Evolutionary conservation across 2,329 filamentous ascomycete species (phyloP).

Genomic region (Tolypocladium pustulatum): DNA sequence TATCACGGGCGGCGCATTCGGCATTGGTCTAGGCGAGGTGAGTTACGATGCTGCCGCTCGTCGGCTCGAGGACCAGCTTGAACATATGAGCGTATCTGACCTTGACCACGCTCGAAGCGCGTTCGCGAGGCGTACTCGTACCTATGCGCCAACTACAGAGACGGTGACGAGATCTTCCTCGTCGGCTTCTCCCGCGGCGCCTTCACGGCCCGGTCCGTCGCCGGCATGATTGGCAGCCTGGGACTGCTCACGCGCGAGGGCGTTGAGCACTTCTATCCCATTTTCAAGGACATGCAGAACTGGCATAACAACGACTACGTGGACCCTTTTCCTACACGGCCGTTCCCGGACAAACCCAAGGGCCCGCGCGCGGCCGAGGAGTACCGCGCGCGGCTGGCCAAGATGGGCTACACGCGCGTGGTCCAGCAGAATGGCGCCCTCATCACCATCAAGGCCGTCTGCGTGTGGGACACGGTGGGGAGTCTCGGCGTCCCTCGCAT

Average conservation of each 20-base stretch:
- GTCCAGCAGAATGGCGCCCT: slow-evolving; percentile 26
- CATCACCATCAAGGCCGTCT: slow-evolving; percentile 34
- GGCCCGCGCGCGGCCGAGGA: slow-evolving; percentile 27
- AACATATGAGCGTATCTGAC: not conserved
- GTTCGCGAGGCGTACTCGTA: slow-evolving; percentile 54
- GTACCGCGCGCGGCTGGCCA: slow-evolving; percentile 34
- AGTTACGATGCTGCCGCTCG: slow-evolving; percentile 3
- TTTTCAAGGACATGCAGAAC: slow-evolving; percentile 47
- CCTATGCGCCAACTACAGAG: slow-evolving; percentile 49
- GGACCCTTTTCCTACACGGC: slow-evolving; percentile 34
- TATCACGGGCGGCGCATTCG: slow-evolving; percentile 44
- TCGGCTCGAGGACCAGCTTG: not conserved
- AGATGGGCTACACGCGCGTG: slow-evolving; percentile 32
- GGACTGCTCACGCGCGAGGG: slow-evolving; percentile 42
- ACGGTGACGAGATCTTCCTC: slow-evolving; percentile 46
- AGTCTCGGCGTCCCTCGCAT: slow-evolving; percentile 35
- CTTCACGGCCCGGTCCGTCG: slow-evolving; percentile 46
- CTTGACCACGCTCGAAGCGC: slow-evolving; percentile 20
- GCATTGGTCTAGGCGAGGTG: slow-evolving; percentile 42
- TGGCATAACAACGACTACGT: slow-evolving; percentile 34
- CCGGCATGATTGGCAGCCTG: slow-evolving; percentile 39
- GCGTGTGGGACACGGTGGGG: slow-evolving; percentile 37
- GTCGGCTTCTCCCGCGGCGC: slow-evolving; percentile 49
- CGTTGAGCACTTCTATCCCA: slow-evolving; percentile 42
- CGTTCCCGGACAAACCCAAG: slow-evolving; percentile 38